Evolutionary conservation across 2,329 filamentous ascomycete species (phyloP).

Genomic region (Trichothecium sympodiale): DNA sequence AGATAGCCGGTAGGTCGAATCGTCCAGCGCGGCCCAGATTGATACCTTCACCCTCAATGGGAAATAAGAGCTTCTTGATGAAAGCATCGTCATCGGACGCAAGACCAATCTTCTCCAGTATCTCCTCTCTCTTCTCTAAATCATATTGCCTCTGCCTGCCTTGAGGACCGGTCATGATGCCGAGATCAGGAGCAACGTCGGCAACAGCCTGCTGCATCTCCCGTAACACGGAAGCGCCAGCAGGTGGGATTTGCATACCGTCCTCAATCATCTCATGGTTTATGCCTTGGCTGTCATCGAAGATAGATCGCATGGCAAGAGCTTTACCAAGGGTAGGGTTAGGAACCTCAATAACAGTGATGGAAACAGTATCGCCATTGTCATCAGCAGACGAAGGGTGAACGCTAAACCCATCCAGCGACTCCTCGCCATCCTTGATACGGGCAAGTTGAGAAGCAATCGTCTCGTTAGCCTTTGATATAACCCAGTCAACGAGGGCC

Average conservation of each 20-base stretch:
- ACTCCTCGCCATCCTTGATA: constrained; percentile 55
- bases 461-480: constrained; percentile 75
- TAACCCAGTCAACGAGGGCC: constrained; percentile 88
- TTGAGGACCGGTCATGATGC: constrained; percentile 55
- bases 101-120: constrained; percentile 78
- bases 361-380: constrained; percentile 70
- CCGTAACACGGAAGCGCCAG: constrained; percentile 70
- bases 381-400: constrained; percentile 62
- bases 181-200: constrained; percentile 68
- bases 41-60: constrained; percentile 66
- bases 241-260: constrained; percentile 63
- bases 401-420: constrained; percentile 49
- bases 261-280: constrained; percentile 97
- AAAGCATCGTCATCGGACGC: constrained; percentile 76
- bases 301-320: constrained; percentile 77
- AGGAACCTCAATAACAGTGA: constrained; percentile 82
- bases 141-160: constrained; percentile 66
- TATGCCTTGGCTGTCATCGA: constrained; percentile 86
- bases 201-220: constrained; percentile 79
- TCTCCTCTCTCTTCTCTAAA: constrained; percentile 68
- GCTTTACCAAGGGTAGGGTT: constrained; percentile 74
- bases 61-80: constrained; percentile 70
- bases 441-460: constrained; percentile 66
- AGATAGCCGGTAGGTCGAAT: constrained; percentile 62
- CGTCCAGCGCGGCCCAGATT: constrained; percentile 67